Base-by-base conservation (phyloP, 1,139 yeast genomes). In the Candida sanyaensis region DNA sequence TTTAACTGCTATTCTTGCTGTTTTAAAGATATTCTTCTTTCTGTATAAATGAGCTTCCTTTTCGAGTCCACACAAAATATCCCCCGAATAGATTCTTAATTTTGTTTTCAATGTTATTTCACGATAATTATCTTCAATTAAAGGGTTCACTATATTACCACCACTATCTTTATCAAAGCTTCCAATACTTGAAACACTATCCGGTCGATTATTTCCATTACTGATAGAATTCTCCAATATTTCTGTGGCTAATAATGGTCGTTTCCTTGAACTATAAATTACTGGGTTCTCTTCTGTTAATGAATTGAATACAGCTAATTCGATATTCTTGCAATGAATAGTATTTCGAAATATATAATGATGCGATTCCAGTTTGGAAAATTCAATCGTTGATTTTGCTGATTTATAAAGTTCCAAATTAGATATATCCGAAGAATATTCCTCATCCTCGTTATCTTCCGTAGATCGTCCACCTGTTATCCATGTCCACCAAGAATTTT, bases 241-340 rank as follows among this genome's bases (percentile, higher is more conserved):
- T 56, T 73, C 77, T 41, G 66, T 66, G 2, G 74, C 71, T 1
- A 67, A 61, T 1, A 66, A 47, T 0, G 78, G 78, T 12, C 66
- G 60, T 51, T 66, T 73, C 44, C 62, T 65, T 34, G 65, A 59
- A 39, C 65, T 63, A 51, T 65, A 69, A 43, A 55, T 60, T 0
- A 77, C 77, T 1, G 83, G 83, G 10, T 57, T 62, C 0, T 56
- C 43, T 51, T 74, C 77, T 1, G 80, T 67, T 12, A 59, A 54
- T 0, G 82, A 76, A 5, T 69, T 74, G 33, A 64, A 54, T 0
- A 78, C 81, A 0, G 79, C 69, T 37, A 77, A 53, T 39, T 55
- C 58, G 29, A 61, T 54, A 27, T 62, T 66, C 44, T 59, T 49
- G 26, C 57, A 55, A 37, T 54, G 10, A 37, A 31, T 11, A 1